Percentiles rank a stretch among this genome's conserved stretches.
These are phyloP conservation scores for Pleurotus eryngii DNA, from an alignment of 768 basidiomycete genomes.

Conservation along the genomic window DNA sequence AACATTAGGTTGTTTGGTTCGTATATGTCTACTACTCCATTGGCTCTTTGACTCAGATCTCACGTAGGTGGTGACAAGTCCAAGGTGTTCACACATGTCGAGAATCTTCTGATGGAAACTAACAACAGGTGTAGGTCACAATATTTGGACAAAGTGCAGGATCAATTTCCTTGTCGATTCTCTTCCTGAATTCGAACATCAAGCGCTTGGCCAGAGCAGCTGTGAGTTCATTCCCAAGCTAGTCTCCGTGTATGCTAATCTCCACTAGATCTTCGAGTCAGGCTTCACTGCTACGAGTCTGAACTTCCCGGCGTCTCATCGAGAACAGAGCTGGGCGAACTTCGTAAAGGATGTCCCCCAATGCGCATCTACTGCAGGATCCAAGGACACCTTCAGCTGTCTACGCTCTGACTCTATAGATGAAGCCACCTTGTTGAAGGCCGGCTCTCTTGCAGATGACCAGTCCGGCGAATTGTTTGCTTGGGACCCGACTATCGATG, in stretches of 20 bases:
- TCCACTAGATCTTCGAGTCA: constrained; percentile 40
- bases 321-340: constrained; percentile 25
- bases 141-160: constrained; percentile 48
- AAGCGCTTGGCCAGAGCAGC: constrained; percentile 25
- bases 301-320: constrained; percentile 22
- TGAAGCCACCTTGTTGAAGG: constrained; percentile 25
- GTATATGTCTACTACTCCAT: neutral
- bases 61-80: constrained; percentile 35
- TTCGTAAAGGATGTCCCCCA: constrained; percentile 25
- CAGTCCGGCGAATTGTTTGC: constrained; percentile 24
- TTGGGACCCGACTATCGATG: constrained; percentile 40
- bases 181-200: constrained; percentile 30
- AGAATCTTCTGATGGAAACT: neutral
- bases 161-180: constrained; percentile 36
- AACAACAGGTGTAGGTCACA: constrained; percentile 29
- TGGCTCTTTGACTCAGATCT: neutral
- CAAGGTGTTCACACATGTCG: constrained; percentile 23
- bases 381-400: constrained; percentile 29
- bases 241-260: neutral
- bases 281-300: constrained; percentile 32
- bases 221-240: constrained; percentile 11
- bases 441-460: constrained; percentile 17
- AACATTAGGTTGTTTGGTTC: constrained; percentile 51
- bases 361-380: constrained; percentile 21
- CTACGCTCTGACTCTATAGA: constrained; percentile 20